phyloP scores from a whole-genome alignment of 1,139 yeast genomes.

The Geotrichum candidum region DNA sequence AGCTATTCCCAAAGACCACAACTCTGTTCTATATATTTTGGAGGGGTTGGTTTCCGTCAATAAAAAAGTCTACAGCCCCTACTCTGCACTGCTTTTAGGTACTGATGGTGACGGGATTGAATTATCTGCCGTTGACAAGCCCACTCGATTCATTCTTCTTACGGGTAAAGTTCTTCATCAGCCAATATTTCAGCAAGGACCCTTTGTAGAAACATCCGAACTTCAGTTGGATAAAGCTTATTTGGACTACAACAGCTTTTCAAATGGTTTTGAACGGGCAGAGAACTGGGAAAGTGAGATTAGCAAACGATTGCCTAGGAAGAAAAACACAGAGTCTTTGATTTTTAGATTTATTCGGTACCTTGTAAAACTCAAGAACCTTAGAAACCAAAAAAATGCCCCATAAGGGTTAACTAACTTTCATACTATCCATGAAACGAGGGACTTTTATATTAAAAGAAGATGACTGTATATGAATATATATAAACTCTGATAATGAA shows the following conservation, averaged over 20 bases:
- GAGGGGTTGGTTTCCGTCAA: slow-evolving; percentile 55
- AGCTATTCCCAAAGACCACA: slow-evolving; percentile 51
- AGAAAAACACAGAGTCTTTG: background rate
- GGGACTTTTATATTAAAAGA: too few species aligned
- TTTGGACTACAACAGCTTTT: slow-evolving; percentile 59
- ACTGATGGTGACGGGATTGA: slow-evolving; percentile 27
- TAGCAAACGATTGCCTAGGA: slow-evolving; percentile 32
- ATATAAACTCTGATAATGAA: too few species aligned
- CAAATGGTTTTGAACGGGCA: slow-evolving; percentile 71
- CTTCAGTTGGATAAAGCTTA: slow-evolving; percentile 63
- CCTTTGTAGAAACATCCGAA: slow-evolving; percentile 68
- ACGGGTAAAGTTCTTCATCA: slow-evolving; percentile 79
- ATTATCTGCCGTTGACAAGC: slow-evolving; percentile 26
- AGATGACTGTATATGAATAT: too few species aligned
- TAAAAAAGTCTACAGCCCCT: slow-evolving; percentile 43
- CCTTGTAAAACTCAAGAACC: background rate
- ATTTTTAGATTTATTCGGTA: background rate
- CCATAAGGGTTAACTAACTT: too few species aligned
- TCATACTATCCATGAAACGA: too few species aligned
- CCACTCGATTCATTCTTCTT: slow-evolving; percentile 52
- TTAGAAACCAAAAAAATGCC: too few species aligned
- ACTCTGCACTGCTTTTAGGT: slow-evolving; percentile 43
- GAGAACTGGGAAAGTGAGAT: slow-evolving; percentile 64
- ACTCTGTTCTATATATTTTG: slow-evolving; percentile 60
- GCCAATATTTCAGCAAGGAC: slow-evolving; percentile 81